These are phyloP conservation scores for Starmerella vitae DNA, from an alignment of 805 yeast genomes.

Conservation along the genomic window DNA sequence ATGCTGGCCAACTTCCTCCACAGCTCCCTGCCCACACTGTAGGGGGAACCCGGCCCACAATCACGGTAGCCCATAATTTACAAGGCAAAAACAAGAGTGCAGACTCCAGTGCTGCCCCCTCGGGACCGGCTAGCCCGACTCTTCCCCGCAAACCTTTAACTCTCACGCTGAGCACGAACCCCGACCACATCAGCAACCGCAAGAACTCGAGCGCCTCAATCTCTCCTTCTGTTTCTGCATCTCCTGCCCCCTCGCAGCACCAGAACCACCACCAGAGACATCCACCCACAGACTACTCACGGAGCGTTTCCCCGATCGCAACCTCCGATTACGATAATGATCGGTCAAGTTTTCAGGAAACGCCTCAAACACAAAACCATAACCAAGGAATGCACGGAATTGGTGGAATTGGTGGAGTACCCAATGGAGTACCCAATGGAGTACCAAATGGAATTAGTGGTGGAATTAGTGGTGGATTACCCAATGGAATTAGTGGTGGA, in stretches of 20 bases:
- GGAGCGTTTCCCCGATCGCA: too few relatives aligned
- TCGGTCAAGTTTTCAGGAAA: too few relatives aligned
- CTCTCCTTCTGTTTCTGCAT: too few relatives aligned
- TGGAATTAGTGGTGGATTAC: background rate
- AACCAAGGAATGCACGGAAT: too few relatives aligned
- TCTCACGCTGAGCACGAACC: too few relatives aligned
- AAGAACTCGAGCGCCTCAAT: too few relatives aligned
- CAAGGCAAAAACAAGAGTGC: conserved; percentile 5
- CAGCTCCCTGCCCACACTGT: conserved; percentile 12
- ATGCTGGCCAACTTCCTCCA: conserved; percentile 15
- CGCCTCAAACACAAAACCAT: too few relatives aligned
- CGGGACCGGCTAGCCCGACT: conserved; percentile 3
- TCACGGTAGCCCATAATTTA: conserved; percentile 16
- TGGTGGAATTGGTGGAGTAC: too few relatives aligned
- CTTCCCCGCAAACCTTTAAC: background rate
- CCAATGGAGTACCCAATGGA: background rate
- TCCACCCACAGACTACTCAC: too few relatives aligned
- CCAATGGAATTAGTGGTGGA: background rate
- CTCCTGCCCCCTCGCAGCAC: background rate
- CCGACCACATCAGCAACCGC: too few relatives aligned
- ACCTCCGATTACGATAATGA: too few relatives aligned
- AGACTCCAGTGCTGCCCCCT: conserved; percentile 2
- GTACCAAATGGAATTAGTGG: background rate
- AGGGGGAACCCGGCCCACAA: conserved; percentile 15
- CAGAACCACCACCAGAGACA: background rate